Evolutionary conservation across 106 monocot species (phyloP).

Genomic region (Apostasia ramifera): DNA sequence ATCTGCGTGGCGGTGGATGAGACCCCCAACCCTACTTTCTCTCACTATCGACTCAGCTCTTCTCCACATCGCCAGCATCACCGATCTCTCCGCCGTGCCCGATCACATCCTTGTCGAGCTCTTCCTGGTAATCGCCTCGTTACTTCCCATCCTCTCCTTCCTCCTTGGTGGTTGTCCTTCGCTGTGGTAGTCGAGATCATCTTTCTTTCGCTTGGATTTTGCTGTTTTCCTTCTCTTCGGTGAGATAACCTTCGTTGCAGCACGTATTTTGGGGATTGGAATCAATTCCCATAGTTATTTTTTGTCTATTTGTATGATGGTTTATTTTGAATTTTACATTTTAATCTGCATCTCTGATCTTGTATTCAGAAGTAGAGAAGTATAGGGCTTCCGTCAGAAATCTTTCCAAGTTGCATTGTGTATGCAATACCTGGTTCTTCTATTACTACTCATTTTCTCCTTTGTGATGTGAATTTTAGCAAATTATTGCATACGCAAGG

Average conservation of each 20-base stretch:
- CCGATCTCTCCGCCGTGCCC: conserved; percentile 63
- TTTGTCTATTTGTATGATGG: too few species aligned
- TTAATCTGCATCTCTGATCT: too few species aligned
- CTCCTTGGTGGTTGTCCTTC: background rate
- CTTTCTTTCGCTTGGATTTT: background rate
- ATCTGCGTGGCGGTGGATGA: conserved; percentile 3
- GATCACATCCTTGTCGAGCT: conserved; percentile 60
- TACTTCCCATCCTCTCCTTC: background rate
- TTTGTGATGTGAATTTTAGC: too few species aligned
- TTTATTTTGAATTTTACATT: too few species aligned
- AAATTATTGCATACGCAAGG: too few species aligned
- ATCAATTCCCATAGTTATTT: too few species aligned
- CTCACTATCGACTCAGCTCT: conserved; percentile 61
- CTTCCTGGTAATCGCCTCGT: conserved; percentile 30
- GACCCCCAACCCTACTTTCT: conserved; percentile 52
- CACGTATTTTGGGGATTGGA: too few species aligned
- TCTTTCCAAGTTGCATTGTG: too few species aligned
- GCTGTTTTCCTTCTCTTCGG: background rate
- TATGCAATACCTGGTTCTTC: too few species aligned
- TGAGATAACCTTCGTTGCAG: background rate
- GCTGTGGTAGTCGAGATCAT: background rate
- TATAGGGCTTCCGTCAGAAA: too few species aligned
- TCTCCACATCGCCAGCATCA: conserved; percentile 47
- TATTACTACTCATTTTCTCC: too few species aligned
- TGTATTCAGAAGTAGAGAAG: too few species aligned